phyloP scores from a whole-genome alignment of 371 early-diverging fungal species.

The Saksenaea vasiformis region DNA sequence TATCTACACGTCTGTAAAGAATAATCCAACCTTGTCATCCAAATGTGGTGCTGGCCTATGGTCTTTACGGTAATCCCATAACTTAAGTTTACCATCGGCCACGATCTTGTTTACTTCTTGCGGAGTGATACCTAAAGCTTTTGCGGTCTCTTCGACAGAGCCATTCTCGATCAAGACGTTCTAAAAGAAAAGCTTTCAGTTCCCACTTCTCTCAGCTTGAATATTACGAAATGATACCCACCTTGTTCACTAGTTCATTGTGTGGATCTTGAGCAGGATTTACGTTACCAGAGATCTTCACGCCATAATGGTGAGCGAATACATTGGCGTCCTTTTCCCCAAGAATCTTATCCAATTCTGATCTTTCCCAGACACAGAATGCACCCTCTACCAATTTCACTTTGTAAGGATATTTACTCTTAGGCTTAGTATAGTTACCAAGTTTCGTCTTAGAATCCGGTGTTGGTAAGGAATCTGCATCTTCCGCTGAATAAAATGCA shows the following conservation, averaged over 20 bases:
- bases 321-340: constrained; percentile 40
- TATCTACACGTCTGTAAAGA: not conserved
- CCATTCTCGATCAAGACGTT: not conserved
- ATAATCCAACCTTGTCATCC: constrained; percentile 58
- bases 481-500: constrained; percentile 72
- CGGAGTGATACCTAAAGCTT: not conserved
- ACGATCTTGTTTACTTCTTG: constrained; percentile 8
- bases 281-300: constrained; percentile 61
- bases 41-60: constrained; percentile 61
- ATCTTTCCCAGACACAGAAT: constrained; percentile 64
- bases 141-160: not conserved
- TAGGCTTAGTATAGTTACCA: constrained; percentile 21
- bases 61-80: constrained; percentile 47
- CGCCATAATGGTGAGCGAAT: constrained; percentile 52
- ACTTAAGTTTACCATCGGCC: constrained; percentile 13
- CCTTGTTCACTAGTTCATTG: constrained; percentile 58
- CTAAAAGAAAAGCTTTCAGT: not conserved
- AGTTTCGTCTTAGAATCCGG: constrained; percentile 36
- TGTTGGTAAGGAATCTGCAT: constrained; percentile 63
- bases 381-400: constrained; percentile 54
- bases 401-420: not conserved
- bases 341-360: constrained; percentile 47
- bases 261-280: constrained; percentile 57
- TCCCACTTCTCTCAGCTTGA: not conserved
- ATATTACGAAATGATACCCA: constrained; percentile 13